Evolutionary conservation across 805 yeast genomes (phyloP).

Genomic region (Candida nanaspora): DNA sequence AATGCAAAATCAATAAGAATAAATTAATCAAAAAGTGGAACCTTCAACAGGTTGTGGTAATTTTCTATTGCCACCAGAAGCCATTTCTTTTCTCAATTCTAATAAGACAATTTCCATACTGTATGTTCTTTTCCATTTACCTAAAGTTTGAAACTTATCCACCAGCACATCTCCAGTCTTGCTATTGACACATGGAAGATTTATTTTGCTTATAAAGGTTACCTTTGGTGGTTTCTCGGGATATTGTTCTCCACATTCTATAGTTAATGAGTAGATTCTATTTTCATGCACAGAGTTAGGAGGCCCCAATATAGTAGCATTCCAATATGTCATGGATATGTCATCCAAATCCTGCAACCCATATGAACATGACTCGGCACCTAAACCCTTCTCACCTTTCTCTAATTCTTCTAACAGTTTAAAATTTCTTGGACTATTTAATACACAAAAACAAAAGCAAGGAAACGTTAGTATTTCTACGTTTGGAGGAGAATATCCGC

Average conservation of each 20-base stretch:
- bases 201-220: conserved; percentile 73
- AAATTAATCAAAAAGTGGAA: conserved; percentile 30
- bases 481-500: too few species aligned
- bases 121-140: conserved; percentile 82
- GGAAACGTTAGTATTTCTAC: background rate
- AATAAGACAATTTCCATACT: conserved; percentile 90
- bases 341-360: conserved; percentile 90
- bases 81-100: conserved; percentile 90
- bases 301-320: conserved; percentile 96
- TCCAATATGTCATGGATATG: conserved; percentile 92
- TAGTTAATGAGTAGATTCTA: conserved; percentile 77
- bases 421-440: conserved; percentile 87
- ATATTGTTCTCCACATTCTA: conserved; percentile 76
- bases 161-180: conserved; percentile 49
- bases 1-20: background rate
- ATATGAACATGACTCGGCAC: conserved; percentile 94
- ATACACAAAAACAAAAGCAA: conserved; percentile 17
- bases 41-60: conserved; percentile 92
- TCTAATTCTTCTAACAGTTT: conserved; percentile 93
- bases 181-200: conserved; percentile 83
- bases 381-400: conserved; percentile 95
- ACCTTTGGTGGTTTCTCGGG: conserved; percentile 89
- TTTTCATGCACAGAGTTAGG: conserved; percentile 81
- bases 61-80: conserved; percentile 71
- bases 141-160: conserved; percentile 56